phyloP scores from a whole-genome alignment of 23 red algal genomes.

The Gracilaria caudata region DNA sequence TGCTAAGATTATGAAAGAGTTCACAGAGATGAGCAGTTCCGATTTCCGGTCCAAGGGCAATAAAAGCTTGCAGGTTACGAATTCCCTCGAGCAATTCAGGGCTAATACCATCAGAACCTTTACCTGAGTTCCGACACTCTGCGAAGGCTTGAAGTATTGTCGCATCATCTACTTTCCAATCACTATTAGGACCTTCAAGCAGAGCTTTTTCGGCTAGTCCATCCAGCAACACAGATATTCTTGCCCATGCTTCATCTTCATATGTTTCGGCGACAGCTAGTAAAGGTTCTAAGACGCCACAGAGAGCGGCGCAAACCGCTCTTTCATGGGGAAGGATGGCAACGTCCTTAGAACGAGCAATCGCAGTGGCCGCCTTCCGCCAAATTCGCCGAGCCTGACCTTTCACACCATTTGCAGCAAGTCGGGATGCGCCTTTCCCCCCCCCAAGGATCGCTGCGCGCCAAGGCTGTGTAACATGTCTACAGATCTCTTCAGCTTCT shows the following conservation, averaged over 20 bases:
- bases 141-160: slow-evolving; percentile 43
- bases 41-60: slow-evolving; percentile 35
- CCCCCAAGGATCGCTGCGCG: slow-evolving; percentile 58
- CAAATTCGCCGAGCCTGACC: slow-evolving; percentile 51
- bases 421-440: slow-evolving; percentile 15
- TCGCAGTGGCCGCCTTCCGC: slow-evolving; percentile 31
- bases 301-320: slow-evolving; percentile 53
- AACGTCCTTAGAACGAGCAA: slow-evolving; percentile 15
- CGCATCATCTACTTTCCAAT: slow-evolving; percentile 13
- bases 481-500: slow-evolving; percentile 54
- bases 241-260: slow-evolving; percentile 69
- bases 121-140: slow-evolving; percentile 30
- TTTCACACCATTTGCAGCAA: slow-evolving; percentile 56
- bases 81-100: slow-evolving; percentile 32
- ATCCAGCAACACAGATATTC: slow-evolving; percentile 37
- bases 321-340: slow-evolving; percentile 41
- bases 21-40: neutral
- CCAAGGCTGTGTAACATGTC: slow-evolving; percentile 63
- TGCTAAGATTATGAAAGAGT: slow-evolving; percentile 34
- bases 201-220: slow-evolving; percentile 14
- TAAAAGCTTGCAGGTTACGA: slow-evolving; percentile 30
- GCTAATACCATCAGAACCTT: slow-evolving; percentile 17
- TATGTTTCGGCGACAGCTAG: slow-evolving; percentile 46
- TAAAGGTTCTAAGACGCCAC: slow-evolving; percentile 55
- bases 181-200: neutral